Evolutionary conservation across 2,329 filamentous ascomycete species (phyloP), one percentile per base, ranked within the genome.

Genomic region (Botrytis deweyae): DNA sequence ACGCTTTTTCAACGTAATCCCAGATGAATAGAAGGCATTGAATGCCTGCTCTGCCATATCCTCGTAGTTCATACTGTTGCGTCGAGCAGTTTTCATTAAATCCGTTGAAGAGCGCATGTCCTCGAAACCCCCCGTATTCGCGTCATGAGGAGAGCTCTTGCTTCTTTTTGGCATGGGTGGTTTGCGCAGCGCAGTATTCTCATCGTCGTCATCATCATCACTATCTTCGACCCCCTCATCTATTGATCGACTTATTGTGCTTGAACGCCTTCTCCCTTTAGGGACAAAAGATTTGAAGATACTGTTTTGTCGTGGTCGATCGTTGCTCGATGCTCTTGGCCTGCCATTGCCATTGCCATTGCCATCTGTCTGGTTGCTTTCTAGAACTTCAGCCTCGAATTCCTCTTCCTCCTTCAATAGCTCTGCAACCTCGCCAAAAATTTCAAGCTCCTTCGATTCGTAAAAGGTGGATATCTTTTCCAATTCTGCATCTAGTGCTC

Each of bases 401-500:
- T 88, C 86, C 75, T 95, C 88, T 61, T 93, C 88, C 80, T 98
- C 95, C 67, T 87, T 86, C 72, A 95, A 83, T n/a, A 98, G 85
- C 52, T 91, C 88, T 66, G 92, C 89, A 14, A 95, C 89, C 81
- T 98, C 95, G 70, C 91, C 90, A 75, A 92, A 90, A 22, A 99
- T 90, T 82, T 98, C 95, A 38, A 89, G 86, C 83, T 99, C 95
- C 83, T 99, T 99, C 75, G 93, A 84, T 76, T 91, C 88, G 83
- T 96, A 98, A 82, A 99, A 99, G 0, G 92, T 92, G 79, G 90
- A 92, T 75, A 99, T 94, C 86, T 98, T 98, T 80, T 98, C 95
- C 69, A 99, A 85, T 82, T 99, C 96, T 61, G 92, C 88, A 80
- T 97, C 94, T 29, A 99, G 88, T 59, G 94, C 91, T 76, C 90